Evolutionary conservation across 345 rosid genomes (phyloP).

Genomic region (Angophora floribunda): DNA sequence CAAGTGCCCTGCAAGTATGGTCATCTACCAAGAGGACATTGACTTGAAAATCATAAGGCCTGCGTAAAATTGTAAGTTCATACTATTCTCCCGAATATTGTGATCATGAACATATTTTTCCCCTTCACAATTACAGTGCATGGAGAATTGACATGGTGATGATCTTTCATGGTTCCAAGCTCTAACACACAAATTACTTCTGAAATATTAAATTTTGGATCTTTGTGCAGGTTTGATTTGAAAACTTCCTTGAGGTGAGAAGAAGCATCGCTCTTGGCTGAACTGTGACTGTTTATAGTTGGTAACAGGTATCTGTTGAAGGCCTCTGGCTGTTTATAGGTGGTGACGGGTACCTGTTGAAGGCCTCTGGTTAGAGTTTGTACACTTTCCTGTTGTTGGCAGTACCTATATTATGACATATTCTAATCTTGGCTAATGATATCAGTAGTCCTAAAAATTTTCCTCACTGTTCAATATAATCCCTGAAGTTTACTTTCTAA

Average conservation of each 20-base stretch:
- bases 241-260: not conserved
- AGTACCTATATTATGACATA: not conserved
- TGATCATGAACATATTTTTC: not conserved
- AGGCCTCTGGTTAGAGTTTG: not conserved
- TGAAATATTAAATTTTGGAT: not conserved
- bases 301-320: not conserved
- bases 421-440: not conserved
- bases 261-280: not conserved
- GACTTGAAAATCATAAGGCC: not conserved
- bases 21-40: not conserved
- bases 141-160: not conserved
- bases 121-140: not conserved
- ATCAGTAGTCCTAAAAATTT: not conserved
- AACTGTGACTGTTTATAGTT: not conserved
- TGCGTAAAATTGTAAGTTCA: not conserved
- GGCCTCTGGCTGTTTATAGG: not conserved
- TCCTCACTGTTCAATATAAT: not conserved
- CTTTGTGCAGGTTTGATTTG: not conserved
- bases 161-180: not conserved
- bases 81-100: not conserved
- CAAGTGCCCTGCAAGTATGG: not conserved
- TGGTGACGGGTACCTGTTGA: not conserved
- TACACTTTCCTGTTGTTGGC: not conserved
- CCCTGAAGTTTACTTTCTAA: not conserved
- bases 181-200: not conserved